A percentile compares a stretch with the other conserved stretches of the same genome.
Evolutionary conservation across 345 rosid genomes (phyloP).

Genomic region (Ceriops zippeliana): DNA sequence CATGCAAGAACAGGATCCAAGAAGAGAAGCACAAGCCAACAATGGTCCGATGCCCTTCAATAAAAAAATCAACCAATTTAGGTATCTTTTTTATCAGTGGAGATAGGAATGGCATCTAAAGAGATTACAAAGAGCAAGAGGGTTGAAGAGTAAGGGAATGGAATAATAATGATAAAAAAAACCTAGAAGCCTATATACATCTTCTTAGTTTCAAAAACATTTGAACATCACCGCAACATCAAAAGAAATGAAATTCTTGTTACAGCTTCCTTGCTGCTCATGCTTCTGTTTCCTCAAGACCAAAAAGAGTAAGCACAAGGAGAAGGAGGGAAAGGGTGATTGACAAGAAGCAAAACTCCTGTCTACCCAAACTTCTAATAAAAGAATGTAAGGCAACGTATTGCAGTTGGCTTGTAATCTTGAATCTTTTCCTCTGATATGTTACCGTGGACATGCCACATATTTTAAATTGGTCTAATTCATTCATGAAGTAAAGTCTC

Average conservation of each 20-base stretch:
- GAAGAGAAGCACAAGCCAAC: slow-evolving; percentile 11
- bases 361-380: neutral
- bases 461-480: slow-evolving; percentile 19
- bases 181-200: slow-evolving; percentile 21
- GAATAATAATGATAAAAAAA: neutral
- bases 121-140: slow-evolving; percentile 11
- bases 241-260: slow-evolving; percentile 42
- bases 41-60: neutral
- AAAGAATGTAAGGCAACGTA: neutral
- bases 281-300: slow-evolving; percentile 49
- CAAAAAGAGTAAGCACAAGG: slow-evolving; percentile 38
- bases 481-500: slow-evolving; percentile 3
- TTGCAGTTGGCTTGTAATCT: slow-evolving; percentile 7
- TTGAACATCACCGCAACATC: slow-evolving; percentile 12
- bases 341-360: slow-evolving; percentile 4
- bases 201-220: slow-evolving; percentile 10
- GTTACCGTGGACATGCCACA: slow-evolving; percentile 15
- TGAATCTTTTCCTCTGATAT: slow-evolving; percentile 7
- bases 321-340: slow-evolving; percentile 28
- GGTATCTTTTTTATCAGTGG: slow-evolving; percentile 31
- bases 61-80: slow-evolving; percentile 20
- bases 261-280: slow-evolving; percentile 41
- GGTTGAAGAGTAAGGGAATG: no score
- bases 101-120: slow-evolving; percentile 33
- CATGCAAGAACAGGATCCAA: slow-evolving; percentile 2